Evolutionary conservation across 208 protist species (phyloP).

Genomic region (Trypanosoma theileri): DNA sequence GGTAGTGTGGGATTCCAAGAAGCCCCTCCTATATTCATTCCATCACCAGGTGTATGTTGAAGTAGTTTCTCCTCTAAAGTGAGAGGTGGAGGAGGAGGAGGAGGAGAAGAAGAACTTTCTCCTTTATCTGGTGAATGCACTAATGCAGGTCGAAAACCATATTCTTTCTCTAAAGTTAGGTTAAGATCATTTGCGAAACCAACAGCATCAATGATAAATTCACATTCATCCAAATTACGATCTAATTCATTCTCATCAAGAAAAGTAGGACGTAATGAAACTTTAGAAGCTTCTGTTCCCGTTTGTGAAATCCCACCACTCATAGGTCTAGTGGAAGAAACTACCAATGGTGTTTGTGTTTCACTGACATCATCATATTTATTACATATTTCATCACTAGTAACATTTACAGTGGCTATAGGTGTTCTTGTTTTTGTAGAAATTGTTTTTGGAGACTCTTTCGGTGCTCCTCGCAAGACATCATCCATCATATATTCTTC

Average conservation of each 20-base stretch:
- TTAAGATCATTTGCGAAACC: slow-evolving; percentile 76
- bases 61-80: slow-evolving; percentile 27
- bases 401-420: not conserved
- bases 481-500: slow-evolving; percentile 71
- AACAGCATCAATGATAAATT: slow-evolving; percentile 76
- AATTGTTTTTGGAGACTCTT: not conserved
- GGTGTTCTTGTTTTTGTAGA: not conserved
- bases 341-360: not conserved
- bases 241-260: too few species aligned
- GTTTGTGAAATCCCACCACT: too few species aligned
- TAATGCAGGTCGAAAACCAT: slow-evolving; percentile 66
- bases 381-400: not conserved
- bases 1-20: not conserved
- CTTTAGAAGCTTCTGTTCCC: too few species aligned
- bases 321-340: too few species aligned
- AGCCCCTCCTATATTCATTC: not conserved
- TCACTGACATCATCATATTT: not conserved
- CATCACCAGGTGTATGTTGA: slow-evolving; percentile 41
- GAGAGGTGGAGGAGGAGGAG: slow-evolving; percentile 16
- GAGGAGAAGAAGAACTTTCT: slow-evolving; percentile 33
- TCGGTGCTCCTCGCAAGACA: slow-evolving; percentile 38
- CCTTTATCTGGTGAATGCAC: not conserved
- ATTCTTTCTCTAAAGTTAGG: slow-evolving; percentile 62
- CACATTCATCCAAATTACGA: slow-evolving; percentile 5
- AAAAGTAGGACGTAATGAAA: too few species aligned